Evolutionary conservation across 495 filamentous ascomycete species (phyloP), one percentile per base, ranked within the genome.

Genomic region (Lepraria neglecta): DNA sequence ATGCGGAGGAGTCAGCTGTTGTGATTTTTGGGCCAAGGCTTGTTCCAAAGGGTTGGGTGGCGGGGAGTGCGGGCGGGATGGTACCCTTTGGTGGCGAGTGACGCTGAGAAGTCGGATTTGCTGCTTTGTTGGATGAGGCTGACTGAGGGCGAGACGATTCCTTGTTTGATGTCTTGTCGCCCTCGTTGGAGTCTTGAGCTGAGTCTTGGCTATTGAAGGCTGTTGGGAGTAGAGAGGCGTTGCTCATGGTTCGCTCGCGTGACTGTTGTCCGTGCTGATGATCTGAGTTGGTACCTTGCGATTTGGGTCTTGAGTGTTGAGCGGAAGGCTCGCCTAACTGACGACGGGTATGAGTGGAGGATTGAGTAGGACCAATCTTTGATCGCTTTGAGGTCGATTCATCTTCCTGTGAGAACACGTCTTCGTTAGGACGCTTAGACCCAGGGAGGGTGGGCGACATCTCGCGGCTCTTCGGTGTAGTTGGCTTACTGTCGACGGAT

Each of bases 341-440:
- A 44, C 11, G 42, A 52, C 0, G 12, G 12, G 24, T 43, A 27
- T 31, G 15, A 45, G 61, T 2, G 24, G 54, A 27, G 3, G 9
- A 33, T 17, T 53, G 47, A 42, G 15, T 15, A 17, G 9, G 28
- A 35, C 24, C 19, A 17, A 35, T 56, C 47, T 68, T 73, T 21
- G 66, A 62, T 35, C 73, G 70, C 53, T 72, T 78, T 46, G 74
- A 71, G 1, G 73, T 78, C 3, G 50, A 48, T 38, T 68, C 59
- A 54, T 64, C 62, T 48, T 48, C 24, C 30, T 53, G 10, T 31
- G 52, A n/a, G 17, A 33, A 51, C 21, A 21, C 38, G 0, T 45
- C 28, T 56, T 66, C 44, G 59, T 43, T 58, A 12, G 53, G 42
- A 28, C 53, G 59, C 63, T 65, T 65, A 31, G 63, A 52, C 9